Base-by-base conservation (phyloP, 2,329 filamentous ascomycete species). In the Didymosphaeria variabile region DNA sequence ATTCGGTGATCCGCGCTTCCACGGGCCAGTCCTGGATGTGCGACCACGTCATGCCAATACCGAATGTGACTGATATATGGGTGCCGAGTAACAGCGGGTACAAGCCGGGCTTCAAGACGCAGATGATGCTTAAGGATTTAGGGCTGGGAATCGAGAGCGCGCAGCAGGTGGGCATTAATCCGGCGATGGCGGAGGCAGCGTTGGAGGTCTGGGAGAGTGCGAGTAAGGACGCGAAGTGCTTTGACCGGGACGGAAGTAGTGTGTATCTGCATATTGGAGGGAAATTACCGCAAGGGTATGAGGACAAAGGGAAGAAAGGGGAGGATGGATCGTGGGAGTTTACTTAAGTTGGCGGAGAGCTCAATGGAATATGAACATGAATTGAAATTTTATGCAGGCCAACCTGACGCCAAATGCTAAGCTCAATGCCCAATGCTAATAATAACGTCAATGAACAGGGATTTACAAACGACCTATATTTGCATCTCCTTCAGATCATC, bases 401-500 rank as follows among this genome's bases (percentile, higher is more conserved):
- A 40, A 26, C 45, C 32, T 32, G 49, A 51, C 58, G 61, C 62
- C 58, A 23, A 54, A 67, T 65, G 61, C 60, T 62, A 58, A 59
- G 56, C 61, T 67, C 12, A 34, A 60, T 58, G 36, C 3, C 29
- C 42, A 57, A 63, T 55, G 57, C 58, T 44, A 49, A 57, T 47
- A 51, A 19, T 40, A n/a, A n/a, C n/a, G 31, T 50, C n/a, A n/a
- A 21, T 17, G 26, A 55, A 52, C 38, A 60, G 31, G 31, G 31
- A 47, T 15, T 55, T 32, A 17, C 5, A 53, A 12, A 5, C n/a
- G n/a, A 17, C n/a, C 57, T 61, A 77, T 12, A 77, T 64, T 13
- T 64, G 57, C 92, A 95, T 95, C 47, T 91, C 87, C 84, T 93
- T 93, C 69, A 97, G 77, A 67, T 93, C 87, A 49, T 94, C 88